Percentiles rank a stretch among this genome's conserved stretches.
These are phyloP conservation scores for Geoglossum glabrum DNA, from an alignment of 495 filamentous ascomycete species.

Conservation along the genomic window DNA sequence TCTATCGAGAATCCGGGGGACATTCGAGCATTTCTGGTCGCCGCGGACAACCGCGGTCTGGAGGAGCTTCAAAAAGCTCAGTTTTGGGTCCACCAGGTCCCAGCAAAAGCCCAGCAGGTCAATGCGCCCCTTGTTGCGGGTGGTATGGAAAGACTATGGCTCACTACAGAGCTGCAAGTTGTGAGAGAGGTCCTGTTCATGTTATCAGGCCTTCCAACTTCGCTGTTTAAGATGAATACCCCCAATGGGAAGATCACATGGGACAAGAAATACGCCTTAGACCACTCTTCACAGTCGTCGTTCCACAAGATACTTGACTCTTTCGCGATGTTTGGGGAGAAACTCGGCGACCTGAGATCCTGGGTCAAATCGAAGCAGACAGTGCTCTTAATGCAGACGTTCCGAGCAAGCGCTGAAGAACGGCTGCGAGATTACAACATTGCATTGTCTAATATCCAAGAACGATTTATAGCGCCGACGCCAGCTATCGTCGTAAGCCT, in stretches of 20 bases:
- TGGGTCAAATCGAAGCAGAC: constrained; percentile 22
- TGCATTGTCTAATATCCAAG: constrained; percentile 24
- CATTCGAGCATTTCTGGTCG: constrained; percentile 16
- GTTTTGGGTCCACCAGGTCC: constrained; percentile 32
- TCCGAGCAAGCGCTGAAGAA: constrained; percentile 27
- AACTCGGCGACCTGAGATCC: constrained; percentile 26
- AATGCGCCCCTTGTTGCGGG: constrained; percentile 6
- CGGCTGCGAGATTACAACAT: constrained; percentile 25
- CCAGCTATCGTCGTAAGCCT: constrained; percentile 28
- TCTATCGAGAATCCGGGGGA: background rate
- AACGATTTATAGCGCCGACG: constrained; percentile 20
- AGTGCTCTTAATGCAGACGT: constrained; percentile 32
- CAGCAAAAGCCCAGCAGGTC: background rate
- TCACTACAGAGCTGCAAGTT: constrained; percentile 49
- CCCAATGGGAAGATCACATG: constrained; percentile 25
- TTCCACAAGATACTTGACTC: constrained; percentile 22
- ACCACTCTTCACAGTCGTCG: constrained; percentile 20
- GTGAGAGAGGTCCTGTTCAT: constrained; percentile 68
- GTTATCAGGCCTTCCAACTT: constrained; percentile 61
- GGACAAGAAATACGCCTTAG: constrained; percentile 20
- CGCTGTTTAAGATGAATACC: constrained; percentile 36
- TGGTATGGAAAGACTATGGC: constrained; percentile 13
- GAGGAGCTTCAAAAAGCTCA: constrained; percentile 35
- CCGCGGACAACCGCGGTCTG: constrained; percentile 22
- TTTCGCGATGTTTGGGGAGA: constrained; percentile 25